Conservation (phyloP, 1,139 yeast species). For the Ogataea hybrid region DNA sequence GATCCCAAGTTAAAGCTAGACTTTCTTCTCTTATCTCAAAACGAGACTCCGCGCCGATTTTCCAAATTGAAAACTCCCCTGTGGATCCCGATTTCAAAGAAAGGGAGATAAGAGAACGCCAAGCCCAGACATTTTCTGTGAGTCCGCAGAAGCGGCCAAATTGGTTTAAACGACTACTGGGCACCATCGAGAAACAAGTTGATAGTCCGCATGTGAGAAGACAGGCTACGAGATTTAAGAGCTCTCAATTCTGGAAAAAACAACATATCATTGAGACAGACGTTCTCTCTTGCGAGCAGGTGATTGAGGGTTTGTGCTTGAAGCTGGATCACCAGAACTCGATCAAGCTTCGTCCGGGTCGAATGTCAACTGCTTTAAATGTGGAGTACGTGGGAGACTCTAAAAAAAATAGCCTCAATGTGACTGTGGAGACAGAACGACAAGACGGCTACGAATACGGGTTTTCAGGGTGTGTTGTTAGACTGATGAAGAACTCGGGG, state of each 20-base stretch:
- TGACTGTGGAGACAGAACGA: conserved; percentile 24
- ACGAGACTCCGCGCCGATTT: conserved; percentile 3
- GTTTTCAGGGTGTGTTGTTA: conserved; percentile 32
- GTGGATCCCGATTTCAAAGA: conserved; percentile 19
- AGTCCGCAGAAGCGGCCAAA: conserved; percentile 18
- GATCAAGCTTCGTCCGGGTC: conserved; percentile 5
- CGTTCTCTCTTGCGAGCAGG: conserved; percentile 16
- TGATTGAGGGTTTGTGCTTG: conserved; percentile 8
- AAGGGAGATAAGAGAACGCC: conserved; percentile 4
- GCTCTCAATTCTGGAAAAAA: conserved; percentile 10
- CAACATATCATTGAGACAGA: conserved; percentile 24
- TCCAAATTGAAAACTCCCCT: conserved; percentile 19
- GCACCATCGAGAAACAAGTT: background rate
- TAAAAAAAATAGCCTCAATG: conserved; percentile 6
- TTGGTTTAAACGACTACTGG: conserved; percentile 26
- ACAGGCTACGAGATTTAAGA: background rate
- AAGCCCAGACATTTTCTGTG: background rate
- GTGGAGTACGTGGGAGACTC: conserved; percentile 11
- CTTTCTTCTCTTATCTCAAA: conserved; percentile 7
- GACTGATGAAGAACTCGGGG: conserved; percentile 23
- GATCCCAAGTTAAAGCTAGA: conserved; percentile 8
- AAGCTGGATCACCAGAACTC: conserved; percentile 11
- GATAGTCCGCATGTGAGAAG: background rate
- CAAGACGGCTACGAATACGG: conserved; percentile 31
- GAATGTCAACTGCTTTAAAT: conserved; percentile 1